A percentile compares a stretch with the other conserved stretches of the same genome.
Conservation (phyloP, 2,329 filamentous ascomycete genomes). For the Tolypocladium pustulatum region DNA sequence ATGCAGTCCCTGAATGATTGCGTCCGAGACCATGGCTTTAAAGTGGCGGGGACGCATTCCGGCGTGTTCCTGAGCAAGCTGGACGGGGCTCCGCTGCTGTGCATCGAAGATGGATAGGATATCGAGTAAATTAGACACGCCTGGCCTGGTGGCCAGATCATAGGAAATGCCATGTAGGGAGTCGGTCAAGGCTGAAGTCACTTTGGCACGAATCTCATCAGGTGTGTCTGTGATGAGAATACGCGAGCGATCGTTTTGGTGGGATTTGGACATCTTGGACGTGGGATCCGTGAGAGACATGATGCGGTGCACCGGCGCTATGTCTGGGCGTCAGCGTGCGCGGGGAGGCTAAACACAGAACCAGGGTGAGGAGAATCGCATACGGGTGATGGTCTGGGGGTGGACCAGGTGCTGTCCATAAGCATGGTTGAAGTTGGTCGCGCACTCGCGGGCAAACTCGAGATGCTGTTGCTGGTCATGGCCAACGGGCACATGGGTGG, state of each 20-base stretch:
- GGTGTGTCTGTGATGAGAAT: slow-evolving; percentile 71
- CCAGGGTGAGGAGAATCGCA: slow-evolving; percentile 1
- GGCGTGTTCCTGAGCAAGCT: slow-evolving; percentile 28
- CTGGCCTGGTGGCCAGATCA: slow-evolving; percentile 59
- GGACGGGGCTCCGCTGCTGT: slow-evolving; percentile 23
- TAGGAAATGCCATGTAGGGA: slow-evolving; percentile 57
- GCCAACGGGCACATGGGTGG: slow-evolving; percentile 94
- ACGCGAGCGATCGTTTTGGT: slow-evolving; percentile 58
- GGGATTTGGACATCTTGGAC: slow-evolving; percentile 92
- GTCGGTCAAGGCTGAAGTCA: slow-evolving; percentile 70
- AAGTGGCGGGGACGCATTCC: slow-evolving; percentile 26
- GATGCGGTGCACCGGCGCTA: slow-evolving; percentile 70
- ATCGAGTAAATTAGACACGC: slow-evolving; percentile 78
- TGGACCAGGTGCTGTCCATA: slow-evolving; percentile 54
- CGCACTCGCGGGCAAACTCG: slow-evolving; percentile 82
- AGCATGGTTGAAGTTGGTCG: slow-evolving; percentile 73
- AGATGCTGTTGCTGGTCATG: slow-evolving; percentile 91
- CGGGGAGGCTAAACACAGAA: not conserved
- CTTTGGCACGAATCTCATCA: slow-evolving; percentile 54
- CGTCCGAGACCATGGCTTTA: slow-evolving; percentile 46
- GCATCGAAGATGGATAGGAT: slow-evolving; percentile 62
- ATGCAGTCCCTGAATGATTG: slow-evolving; percentile 40
- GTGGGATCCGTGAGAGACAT: slow-evolving; percentile 78
- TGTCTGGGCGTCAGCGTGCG: not conserved
- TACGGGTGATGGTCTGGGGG: slow-evolving; percentile 66